Base-by-base conservation (phyloP, 169 alveolate species). In the Cryptosporidium baileyi region DNA sequence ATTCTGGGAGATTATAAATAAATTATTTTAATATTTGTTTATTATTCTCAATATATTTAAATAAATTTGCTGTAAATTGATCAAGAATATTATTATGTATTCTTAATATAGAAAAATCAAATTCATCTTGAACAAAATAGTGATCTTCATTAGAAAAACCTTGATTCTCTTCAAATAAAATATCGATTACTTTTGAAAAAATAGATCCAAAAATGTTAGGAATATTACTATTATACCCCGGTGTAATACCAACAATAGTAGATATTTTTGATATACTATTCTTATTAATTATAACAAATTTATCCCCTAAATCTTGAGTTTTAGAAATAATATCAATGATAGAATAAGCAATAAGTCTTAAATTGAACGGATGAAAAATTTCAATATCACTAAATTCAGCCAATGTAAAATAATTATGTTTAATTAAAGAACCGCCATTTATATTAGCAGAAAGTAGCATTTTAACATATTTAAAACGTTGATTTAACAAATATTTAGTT, bases 61-160 rank as follows among this genome's bases (percentile, higher is more conserved):
- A 74, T 28, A 74, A 32, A 8, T 54, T 57, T 52, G 85, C 49
- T 32, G 59, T 74, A 41, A 74, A 74, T 51, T 59, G 47, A 3
- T 59, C 67, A 32, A 74, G 74, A 9, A 74, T 51, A 28, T 74
- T 74, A 1, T 30, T 7, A n/a, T 74, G 85, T 38, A 74, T 51
- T 22, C 67, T 51, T 2, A 74, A 9, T 36, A 40, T 51, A 24
- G 74, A 74, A 54, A 74, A 74, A 8, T 74, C 85, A 41, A 74
- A 74, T n/a, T 74, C 85, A 36, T 74, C 85, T 57, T 74, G 85
- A 22, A 74, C 60, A 43, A 74, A 74, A 59, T 40, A 74, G 43
- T 74, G 65, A 15, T 57, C 67, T 34, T 74, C 67, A 2, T 22
- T 41, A 24, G 34, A 32, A 52, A 51, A 28, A 30, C 60, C 67